A percentile compares a stretch with the other conserved stretches of the same genome.
Conservation (phyloP, 2,329 filamentous ascomycete species). For the Penicillium sp. region DNA sequence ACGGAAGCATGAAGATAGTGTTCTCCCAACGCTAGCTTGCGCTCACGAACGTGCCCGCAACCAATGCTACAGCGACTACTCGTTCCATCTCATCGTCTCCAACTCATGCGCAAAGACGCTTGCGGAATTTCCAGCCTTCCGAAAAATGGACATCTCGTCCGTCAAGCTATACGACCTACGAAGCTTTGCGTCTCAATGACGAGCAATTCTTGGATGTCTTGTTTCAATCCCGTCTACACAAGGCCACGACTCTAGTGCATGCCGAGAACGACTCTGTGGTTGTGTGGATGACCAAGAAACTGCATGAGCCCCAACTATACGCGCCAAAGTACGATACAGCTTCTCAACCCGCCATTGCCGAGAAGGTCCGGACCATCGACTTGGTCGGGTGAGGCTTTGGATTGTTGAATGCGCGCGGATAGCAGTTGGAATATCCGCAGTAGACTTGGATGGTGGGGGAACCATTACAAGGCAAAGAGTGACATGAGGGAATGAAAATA, state of each 20-base stretch:
- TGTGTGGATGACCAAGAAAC: neutral
- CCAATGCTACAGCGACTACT: slow-evolving; percentile 53
- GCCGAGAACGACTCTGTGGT: neutral
- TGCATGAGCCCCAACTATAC: neutral
- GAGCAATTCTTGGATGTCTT: slow-evolving; percentile 45
- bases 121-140: slow-evolving; percentile 40
- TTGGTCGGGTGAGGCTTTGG: too few species aligned
- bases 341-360: neutral
- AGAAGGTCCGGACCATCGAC: too few species aligned
- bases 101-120: slow-evolving; percentile 23
- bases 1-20: slow-evolving; percentile 7
- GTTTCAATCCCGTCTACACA: slow-evolving; percentile 6
- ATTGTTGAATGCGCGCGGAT: too few species aligned
- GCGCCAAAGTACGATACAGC: neutral
- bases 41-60: neutral
- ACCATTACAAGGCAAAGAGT: too few species aligned
- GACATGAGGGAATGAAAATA: too few species aligned
- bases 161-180: slow-evolving; percentile 50
- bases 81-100: slow-evolving; percentile 46
- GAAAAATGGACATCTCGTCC: neutral
- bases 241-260: neutral
- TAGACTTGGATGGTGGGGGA: too few species aligned
- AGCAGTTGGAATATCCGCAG: too few species aligned
- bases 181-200: slow-evolving; percentile 42
- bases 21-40: neutral